Base-by-base conservation (phyloP, 768 basidiomycete genomes). In the Pleurotus eryngii region DNA sequence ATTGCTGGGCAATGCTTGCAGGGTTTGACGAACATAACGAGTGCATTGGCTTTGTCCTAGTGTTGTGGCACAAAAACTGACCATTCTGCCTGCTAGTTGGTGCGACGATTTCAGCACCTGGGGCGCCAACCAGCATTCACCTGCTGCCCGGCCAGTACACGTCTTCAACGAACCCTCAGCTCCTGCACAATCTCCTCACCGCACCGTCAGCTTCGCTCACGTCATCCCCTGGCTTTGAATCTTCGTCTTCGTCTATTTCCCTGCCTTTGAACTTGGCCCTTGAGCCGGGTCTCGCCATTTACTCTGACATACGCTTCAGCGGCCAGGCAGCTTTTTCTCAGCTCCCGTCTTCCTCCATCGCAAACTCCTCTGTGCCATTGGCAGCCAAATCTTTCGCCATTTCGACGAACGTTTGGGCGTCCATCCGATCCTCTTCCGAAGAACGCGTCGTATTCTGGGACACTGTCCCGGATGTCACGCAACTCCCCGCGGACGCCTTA, bases 1-100 rank as follows among this genome's bases (percentile, higher is more conserved):
- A 76, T 90, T 89, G 87, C 90, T 68, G 90, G 90, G 63, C 90
- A 93, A 87, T 92, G 91, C 76, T 73, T 92, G 57, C 80, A 91
- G 70, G 91, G 91, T 57, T 81, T 73, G 71, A 83, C 88, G 30
- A 92, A 92, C 66, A 81, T 79, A 20, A 87, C 89, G 64, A 74
- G 89, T 85, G 57, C 35, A 74, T 71, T 15, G 11, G 27, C 22
- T 59, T 35, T 35, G 8, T 11, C 11, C 30, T 11, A 35, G 11
- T 11, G 30, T 35, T 11, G 30, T 42, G 46, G 3, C 51, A 35
- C 18, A 4, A 22, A 8, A 53, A 8, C 46, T 57, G 12, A 17
- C 42, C 24, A n/a, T 45, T 49, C 61, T 62, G 67, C 51, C 46
- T 35, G 55, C 53, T 54, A 93, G 91, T 93, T 60, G 91, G 91